These are phyloP conservation scores for Leccinum rimulosum DNA, from an alignment of 768 basidiomycete species.

Conservation along the genomic window DNA sequence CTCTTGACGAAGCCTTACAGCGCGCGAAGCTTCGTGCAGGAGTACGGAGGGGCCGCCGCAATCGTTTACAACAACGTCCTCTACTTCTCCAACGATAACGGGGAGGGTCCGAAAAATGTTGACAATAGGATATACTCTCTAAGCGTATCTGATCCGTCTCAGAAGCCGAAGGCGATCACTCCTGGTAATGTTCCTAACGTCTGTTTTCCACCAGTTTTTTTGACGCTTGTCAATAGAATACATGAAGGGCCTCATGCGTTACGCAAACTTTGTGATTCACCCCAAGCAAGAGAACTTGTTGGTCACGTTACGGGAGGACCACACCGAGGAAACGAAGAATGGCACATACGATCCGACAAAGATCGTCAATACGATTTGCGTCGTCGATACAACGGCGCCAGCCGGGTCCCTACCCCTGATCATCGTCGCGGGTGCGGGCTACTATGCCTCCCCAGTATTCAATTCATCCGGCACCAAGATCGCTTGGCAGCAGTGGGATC, in stretches of 20 bases:
- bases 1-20: constrained; percentile 53
- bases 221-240: constrained; percentile 7
- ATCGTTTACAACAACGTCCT: constrained; percentile 44
- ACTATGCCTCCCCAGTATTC: constrained; percentile 59
- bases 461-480: constrained; percentile 53
- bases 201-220: neutral
- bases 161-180: constrained; percentile 37
- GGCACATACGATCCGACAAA: constrained; percentile 32
- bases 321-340: constrained; percentile 36
- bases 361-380: constrained; percentile 47
- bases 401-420: constrained; percentile 33
- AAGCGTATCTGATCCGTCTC: constrained; percentile 29
- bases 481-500: constrained; percentile 62
- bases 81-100: constrained; percentile 56
- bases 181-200: constrained; percentile 46
- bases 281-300: constrained; percentile 50
- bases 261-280: constrained; percentile 53
- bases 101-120: neutral
- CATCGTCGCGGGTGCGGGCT: constrained; percentile 56
- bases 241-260: constrained; percentile 30
- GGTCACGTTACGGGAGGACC: constrained; percentile 64
- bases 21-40: constrained; percentile 54
- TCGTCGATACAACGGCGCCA: constrained; percentile 43
- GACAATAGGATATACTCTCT: constrained; percentile 50
- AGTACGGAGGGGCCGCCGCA: constrained; percentile 67